A percentile compares a stretch with the other conserved stretches of the same genome.
Evolutionary conservation across 768 basidiomycete species (phyloP).

Genomic region (Phanerodontia chrysosporium): DNA sequence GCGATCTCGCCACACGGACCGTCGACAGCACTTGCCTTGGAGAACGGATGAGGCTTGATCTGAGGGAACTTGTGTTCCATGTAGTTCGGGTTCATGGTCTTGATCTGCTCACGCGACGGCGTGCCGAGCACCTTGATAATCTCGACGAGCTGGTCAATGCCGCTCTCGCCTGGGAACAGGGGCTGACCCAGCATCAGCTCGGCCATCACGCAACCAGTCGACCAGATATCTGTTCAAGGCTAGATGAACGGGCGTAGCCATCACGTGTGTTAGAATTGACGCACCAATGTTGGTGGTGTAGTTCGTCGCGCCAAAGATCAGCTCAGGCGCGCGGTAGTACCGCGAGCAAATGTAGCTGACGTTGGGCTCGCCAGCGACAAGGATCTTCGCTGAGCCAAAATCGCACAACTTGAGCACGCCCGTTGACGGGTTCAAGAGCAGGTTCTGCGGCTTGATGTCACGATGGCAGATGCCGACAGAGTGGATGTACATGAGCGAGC

Average conservation of each 20-base stretch:
- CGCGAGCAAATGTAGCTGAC: slow-evolving; percentile 99
- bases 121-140: slow-evolving; percentile 99
- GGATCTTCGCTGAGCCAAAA: slow-evolving; percentile 98
- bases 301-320: slow-evolving; percentile 99
- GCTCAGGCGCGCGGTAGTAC: slow-evolving; percentile 98
- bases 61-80: slow-evolving; percentile 99
- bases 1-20: slow-evolving; percentile 3
- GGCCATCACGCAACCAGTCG: slow-evolving; percentile 99
- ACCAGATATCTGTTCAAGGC: slow-evolving; percentile 83
- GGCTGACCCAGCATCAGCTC: slow-evolving; percentile 99
- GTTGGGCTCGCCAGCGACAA: slow-evolving; percentile 96
- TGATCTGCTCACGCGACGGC: slow-evolving; percentile 98
- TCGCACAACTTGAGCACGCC: slow-evolving; percentile 98
- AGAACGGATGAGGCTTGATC: slow-evolving; percentile 99
- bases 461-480: slow-evolving; percentile 99
- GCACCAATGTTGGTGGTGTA: slow-evolving; percentile 98
- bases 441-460: slow-evolving; percentile 99
- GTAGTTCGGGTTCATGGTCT: slow-evolving; percentile 99
- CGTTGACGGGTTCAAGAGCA: slow-evolving; percentile 93
- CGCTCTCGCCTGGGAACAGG: slow-evolving; percentile 97
- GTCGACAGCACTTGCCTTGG: slow-evolving; percentile 60
- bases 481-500: slow-evolving; percentile 98
- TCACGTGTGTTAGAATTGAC: slow-evolving; percentile 23
- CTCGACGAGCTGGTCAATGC: slow-evolving; percentile 98
- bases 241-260: neutral